phyloP scores from a whole-genome alignment of 148 eudicot genomes.

The Amaranthus cruentus region DNA sequence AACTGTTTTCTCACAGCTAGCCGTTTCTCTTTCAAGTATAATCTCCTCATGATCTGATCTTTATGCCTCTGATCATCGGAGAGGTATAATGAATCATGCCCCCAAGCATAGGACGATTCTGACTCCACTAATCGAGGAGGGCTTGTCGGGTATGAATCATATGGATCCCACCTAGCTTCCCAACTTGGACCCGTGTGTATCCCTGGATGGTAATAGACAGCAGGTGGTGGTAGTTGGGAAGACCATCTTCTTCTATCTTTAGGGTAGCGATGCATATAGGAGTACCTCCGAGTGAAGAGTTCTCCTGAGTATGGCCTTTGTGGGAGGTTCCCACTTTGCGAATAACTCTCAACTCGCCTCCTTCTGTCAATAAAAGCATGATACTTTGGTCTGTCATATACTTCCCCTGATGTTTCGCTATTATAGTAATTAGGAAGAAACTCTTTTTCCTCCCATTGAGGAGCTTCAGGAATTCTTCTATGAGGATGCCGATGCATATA shows the following conservation, averaged over 20 bases:
- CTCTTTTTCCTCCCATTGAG: constrained; percentile 29
- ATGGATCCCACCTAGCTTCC: constrained; percentile 26
- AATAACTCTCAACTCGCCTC: constrained; percentile 27
- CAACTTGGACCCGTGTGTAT: constrained; percentile 24
- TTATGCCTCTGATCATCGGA: constrained; percentile 37
- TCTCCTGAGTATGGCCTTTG: constrained; percentile 54
- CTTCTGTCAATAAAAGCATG: constrained; percentile 16
- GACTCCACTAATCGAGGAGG: constrained; percentile 31
- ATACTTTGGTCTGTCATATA: constrained; percentile 28
- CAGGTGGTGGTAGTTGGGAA: constrained; percentile 41
- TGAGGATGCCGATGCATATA: constrained; percentile 24
- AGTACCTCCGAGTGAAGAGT: constrained; percentile 27
- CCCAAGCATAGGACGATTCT: constrained; percentile 32
- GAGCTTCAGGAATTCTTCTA: constrained; percentile 22
- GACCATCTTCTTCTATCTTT: constrained; percentile 42
- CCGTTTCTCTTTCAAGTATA: constrained; percentile 37
- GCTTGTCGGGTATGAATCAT: constrained; percentile 30
- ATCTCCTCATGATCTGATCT: constrained; percentile 31
- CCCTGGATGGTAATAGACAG: constrained; percentile 24
- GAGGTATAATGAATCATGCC: constrained; percentile 24
- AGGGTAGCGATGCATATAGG: constrained; percentile 38
- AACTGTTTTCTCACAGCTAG: constrained; percentile 39
- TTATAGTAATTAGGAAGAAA: constrained; percentile 33
- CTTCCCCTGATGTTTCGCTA: constrained; percentile 36
- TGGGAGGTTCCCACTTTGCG: constrained; percentile 24